These are phyloP conservation scores for Gyrodon lividus DNA, from an alignment of 768 basidiomycete species.

Conservation along the genomic window DNA sequence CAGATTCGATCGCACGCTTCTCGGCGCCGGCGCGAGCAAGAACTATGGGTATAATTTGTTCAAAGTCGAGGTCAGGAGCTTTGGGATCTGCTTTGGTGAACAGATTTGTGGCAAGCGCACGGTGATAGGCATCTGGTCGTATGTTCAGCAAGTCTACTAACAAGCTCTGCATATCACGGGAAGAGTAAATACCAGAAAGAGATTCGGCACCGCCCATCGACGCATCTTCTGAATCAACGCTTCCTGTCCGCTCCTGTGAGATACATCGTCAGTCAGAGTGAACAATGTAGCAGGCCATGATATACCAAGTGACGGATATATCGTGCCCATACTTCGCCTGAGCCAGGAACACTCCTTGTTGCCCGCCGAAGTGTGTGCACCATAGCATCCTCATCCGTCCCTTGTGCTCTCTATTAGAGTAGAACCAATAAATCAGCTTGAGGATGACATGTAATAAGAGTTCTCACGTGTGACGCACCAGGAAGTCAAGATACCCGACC, in stretches of 20 bases:
- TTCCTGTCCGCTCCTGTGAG: conserved; percentile 21
- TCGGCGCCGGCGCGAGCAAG: conserved; percentile 67
- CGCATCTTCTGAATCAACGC: conserved; percentile 14
- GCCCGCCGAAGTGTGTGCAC: conserved; percentile 52
- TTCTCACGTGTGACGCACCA: conserved; percentile 45
- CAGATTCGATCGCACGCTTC: conserved; percentile 51
- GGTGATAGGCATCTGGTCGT: conserved; percentile 52
- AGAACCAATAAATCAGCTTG: conserved; percentile 1
- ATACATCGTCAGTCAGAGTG: neutral
- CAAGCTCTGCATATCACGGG: neutral
- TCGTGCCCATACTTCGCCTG: conserved; percentile 76
- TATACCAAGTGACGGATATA: conserved; percentile 72
- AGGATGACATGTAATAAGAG: neutral
- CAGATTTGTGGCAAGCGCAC: conserved; percentile 53
- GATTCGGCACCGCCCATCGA: conserved; percentile 22
- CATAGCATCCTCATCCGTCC: conserved; percentile 43
- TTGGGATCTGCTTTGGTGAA: conserved; percentile 36
- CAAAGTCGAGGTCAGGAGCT: conserved; percentile 45
- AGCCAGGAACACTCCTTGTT: conserved; percentile 68
- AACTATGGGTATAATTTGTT: conserved; percentile 62
- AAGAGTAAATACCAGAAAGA: conserved; percentile 20
- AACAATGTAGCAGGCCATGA: neutral
- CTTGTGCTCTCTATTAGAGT: conserved; percentile 31
- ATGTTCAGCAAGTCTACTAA: conserved; percentile 7
- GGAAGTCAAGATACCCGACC: conserved; percentile 67